phyloP scores from a whole-genome alignment of 2,329 filamentous ascomycete species.

The Pseudocercospora eumusae region DNA sequence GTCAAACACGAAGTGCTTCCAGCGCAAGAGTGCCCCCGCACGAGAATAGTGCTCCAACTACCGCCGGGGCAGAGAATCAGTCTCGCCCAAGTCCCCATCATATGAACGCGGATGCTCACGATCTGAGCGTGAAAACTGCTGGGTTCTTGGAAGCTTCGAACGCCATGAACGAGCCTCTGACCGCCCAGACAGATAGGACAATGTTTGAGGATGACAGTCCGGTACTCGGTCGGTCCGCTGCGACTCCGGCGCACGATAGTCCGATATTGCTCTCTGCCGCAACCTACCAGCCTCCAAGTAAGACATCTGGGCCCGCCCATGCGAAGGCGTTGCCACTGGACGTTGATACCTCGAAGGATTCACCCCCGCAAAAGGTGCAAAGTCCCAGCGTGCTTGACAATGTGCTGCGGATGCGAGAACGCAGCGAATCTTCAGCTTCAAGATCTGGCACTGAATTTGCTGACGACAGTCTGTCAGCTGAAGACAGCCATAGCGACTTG shows the following conservation, averaged over 20 bases:
- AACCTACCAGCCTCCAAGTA: constrained; percentile 30
- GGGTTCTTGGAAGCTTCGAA: constrained; percentile 21
- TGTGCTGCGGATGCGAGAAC: constrained; percentile 39
- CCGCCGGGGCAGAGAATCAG: constrained; percentile 19
- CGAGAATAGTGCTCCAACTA: constrained; percentile 50
- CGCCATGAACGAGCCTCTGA: constrained; percentile 34
- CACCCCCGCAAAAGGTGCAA: constrained; percentile 25
- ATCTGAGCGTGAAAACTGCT: constrained; percentile 35
- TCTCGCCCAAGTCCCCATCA: neutral
- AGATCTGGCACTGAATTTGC: constrained; percentile 37
- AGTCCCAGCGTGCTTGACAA: constrained; percentile 37
- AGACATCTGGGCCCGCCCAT: constrained; percentile 13
- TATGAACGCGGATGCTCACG: constrained; percentile 15
- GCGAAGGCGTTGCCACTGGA: constrained; percentile 17
- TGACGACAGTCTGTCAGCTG: constrained; percentile 35
- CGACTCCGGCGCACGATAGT: constrained; percentile 18
- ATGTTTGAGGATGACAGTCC: constrained; percentile 62
- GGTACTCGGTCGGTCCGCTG: constrained; percentile 57
- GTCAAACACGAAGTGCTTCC: constrained; percentile 21
- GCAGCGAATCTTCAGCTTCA: constrained; percentile 36
- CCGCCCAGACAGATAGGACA: constrained; percentile 43
- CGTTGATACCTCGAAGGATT: constrained; percentile 21
- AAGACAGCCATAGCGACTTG: constrained; percentile 31
- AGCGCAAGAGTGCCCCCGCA: constrained; percentile 19
- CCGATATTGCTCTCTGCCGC: constrained; percentile 31